Base-by-base conservation (phyloP, 2,329 filamentous ascomycete genomes). In the Capronia coronata region DNA sequence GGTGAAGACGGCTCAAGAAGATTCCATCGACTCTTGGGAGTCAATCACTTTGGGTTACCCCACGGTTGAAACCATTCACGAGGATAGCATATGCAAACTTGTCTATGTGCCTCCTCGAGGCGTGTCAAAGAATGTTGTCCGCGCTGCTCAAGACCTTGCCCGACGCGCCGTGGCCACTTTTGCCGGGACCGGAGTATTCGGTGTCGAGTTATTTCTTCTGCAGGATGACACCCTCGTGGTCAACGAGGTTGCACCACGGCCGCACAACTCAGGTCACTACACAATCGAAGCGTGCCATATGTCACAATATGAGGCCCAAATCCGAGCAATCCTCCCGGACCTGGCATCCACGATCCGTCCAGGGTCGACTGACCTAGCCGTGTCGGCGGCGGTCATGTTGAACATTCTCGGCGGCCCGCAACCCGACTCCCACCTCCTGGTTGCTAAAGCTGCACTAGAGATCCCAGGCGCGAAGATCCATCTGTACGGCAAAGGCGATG, bases 181-280 rank as follows among this genome's bases (percentile, higher is more conserved):
- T 47, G 82, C 83, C 72, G 93, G 93, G 44, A 84, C 93, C 55
- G 93, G 93, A 56, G 87, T 95, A 25, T 98, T 96, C 67, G 93
- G 91, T 0, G 91, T 97, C 0, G 93, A 98, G 70, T 87, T 97
- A 82, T 98, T 98, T 69, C 70, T 97, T 2, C 77, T 90, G 9
- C 71, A 82, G 42, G 81, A 93, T 61, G 80, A 81, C 71, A 71
- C 66, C 50, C 75, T 95, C 1, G 70, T 94, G 50, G 77, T 96
- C 60, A 95, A 94, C 67, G 89, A 95, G 69, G 84, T 94, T 56
- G 87, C 87, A 0, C 87, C 87, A 10, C 77, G 87, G 32, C 79
- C 80, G 43, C 90, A 96, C 70, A 96, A 96, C 71, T 94, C 87
- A 0, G 93, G 93, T 0, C 93, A 97, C 69, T 91, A 90, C 69